Conservation (phyloP, 2,329 filamentous ascomycete species). For the Lecanosticta acicola region DNA sequence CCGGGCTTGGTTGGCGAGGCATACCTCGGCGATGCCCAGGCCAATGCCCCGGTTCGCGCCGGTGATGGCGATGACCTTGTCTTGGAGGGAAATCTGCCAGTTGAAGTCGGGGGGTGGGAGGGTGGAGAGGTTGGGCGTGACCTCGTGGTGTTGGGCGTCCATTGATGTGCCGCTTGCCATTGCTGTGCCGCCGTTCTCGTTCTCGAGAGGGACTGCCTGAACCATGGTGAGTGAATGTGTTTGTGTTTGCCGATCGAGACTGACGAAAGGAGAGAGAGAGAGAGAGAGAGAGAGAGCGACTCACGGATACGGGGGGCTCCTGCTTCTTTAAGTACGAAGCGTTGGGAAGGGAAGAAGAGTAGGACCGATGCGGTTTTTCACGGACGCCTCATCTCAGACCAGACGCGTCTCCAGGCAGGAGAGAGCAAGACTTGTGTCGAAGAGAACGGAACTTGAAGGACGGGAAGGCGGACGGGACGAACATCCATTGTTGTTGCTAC, state of each 20-base stretch:
- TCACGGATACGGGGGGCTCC: neutral
- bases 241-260: no score
- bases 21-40: slow-evolving; percentile 30
- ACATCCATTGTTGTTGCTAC: neutral
- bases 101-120: slow-evolving; percentile 41
- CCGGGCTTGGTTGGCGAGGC: slow-evolving; percentile 27
- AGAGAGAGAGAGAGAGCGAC: neutral
- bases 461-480: neutral
- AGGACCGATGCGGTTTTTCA: neutral
- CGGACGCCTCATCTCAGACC: neutral
- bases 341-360: no score
- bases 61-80: slow-evolving; percentile 40
- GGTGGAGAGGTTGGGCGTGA: slow-evolving; percentile 36
- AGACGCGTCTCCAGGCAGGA: neutral
- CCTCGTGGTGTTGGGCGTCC: slow-evolving; percentile 11
- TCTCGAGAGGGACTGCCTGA: slow-evolving; percentile 21
- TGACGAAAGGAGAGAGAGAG: neutral
- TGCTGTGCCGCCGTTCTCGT: slow-evolving; percentile 16
- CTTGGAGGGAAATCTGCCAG: slow-evolving; percentile 42
- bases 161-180: no score
- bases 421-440: neutral
- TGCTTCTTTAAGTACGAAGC: no score
- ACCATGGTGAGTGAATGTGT: slow-evolving; percentile 19
- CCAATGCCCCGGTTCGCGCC: slow-evolving; percentile 31
- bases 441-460: neutral